Conservation (phyloP, 352 stramenopile species). For the Globisporangium nagaii region DNA sequence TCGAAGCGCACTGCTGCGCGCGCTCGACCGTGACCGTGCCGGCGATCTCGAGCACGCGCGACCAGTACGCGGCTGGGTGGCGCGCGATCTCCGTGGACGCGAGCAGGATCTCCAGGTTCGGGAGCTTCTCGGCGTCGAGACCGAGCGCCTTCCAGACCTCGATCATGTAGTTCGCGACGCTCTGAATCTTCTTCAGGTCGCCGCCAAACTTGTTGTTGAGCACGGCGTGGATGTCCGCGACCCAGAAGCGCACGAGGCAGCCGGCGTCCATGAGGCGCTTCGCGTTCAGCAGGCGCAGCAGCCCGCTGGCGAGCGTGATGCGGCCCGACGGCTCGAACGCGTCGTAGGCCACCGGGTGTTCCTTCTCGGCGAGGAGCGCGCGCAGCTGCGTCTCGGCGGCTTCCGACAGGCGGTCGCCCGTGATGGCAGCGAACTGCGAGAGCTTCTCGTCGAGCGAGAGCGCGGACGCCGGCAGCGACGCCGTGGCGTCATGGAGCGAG, state of each 20-base stretch:
- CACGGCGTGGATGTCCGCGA: conserved; percentile 98
- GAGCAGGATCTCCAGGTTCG: conserved; percentile 97
- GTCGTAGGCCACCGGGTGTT: conserved; percentile 92
- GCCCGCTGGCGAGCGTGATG: conserved; percentile 97
- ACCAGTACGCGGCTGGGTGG: conserved; percentile 90
- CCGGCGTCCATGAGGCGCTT: conserved; percentile 83
- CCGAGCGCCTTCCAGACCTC: conserved; percentile 99
- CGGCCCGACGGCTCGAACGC: conserved; percentile 97
- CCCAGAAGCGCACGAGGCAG: conserved; percentile 97
- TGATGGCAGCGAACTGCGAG: conserved; percentile 49
- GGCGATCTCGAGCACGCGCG: conserved; percentile 89
- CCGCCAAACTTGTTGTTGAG: conserved; percentile 99
- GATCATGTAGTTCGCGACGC: conserved; percentile 94
- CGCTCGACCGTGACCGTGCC: conserved; percentile 86
- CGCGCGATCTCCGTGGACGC: conserved; percentile 93
- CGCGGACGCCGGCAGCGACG: conserved; percentile 21
- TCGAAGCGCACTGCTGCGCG: conserved; percentile 97
- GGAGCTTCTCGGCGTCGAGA: conserved; percentile 87
- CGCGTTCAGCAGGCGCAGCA: conserved; percentile 95
- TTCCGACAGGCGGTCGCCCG: conserved; percentile 29
- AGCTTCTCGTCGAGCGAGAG: conserved; percentile 64
- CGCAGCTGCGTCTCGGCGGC: conserved; percentile 68
- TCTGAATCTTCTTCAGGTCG: conserved; percentile 96
- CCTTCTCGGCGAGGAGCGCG: conserved; percentile 72
- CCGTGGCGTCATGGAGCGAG: conserved; percentile 20